Percentiles rank a stretch among this genome's conserved stretches.
Conservation (phyloP, 2,329 filamentous ascomycete genomes). For the Verticillium albo-atrum region DNA sequence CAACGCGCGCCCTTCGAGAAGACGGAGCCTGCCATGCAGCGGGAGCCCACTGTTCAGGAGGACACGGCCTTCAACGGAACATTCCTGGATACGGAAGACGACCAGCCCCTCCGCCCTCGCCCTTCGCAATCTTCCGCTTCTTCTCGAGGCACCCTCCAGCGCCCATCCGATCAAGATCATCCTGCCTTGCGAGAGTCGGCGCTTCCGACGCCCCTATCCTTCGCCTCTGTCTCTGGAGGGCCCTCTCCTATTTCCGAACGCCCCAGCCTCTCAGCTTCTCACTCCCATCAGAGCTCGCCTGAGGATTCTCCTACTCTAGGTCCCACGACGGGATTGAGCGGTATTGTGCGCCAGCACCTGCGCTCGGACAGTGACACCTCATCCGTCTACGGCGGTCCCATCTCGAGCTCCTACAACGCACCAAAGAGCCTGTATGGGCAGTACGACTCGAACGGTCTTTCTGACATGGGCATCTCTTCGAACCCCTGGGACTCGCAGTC, state of each 20-base stretch:
- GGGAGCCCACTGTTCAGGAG: constrained; percentile 26
- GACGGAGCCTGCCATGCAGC: constrained; percentile 17
- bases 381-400: constrained; percentile 61
- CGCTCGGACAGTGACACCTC: constrained; percentile 77
- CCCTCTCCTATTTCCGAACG: constrained; percentile 19
- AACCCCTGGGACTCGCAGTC: constrained; percentile 39
- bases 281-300: constrained; percentile 20
- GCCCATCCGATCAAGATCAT: constrained; percentile 49
- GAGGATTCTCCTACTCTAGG: constrained; percentile 78
- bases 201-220: constrained; percentile 36
- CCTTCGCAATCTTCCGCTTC: constrained; percentile 10
- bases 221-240: constrained; percentile 24
- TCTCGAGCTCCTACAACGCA: constrained; percentile 33
- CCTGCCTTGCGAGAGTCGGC: constrained; percentile 47
- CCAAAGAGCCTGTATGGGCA: constrained; percentile 21
- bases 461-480: constrained; percentile 25
- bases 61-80: constrained; percentile 26
- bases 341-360: constrained; percentile 79
- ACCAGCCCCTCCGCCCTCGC: background rate
- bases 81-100: constrained; percentile 40
- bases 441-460: constrained; percentile 19
- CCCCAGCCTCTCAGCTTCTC: constrained; percentile 10
- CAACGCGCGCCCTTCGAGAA: constrained; percentile 30
- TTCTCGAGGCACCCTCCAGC: constrained; percentile 34
- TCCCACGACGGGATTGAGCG: constrained; percentile 66